These are phyloP conservation scores for Penicillium nucicola DNA, from an alignment of 495 filamentous ascomycete genomes.

Conservation along the genomic window DNA sequence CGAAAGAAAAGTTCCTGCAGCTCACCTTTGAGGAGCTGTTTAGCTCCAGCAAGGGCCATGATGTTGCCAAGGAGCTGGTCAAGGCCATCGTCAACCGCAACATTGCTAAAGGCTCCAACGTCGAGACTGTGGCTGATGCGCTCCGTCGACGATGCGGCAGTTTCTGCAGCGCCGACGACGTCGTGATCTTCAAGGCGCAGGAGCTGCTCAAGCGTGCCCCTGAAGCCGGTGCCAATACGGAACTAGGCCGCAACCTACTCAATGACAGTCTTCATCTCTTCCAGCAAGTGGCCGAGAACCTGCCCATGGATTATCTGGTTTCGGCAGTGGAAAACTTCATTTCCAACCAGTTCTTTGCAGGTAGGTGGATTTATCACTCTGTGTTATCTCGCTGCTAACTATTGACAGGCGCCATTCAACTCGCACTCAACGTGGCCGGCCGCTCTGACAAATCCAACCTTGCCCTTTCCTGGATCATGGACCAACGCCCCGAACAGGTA, in stretches of 20 bases:
- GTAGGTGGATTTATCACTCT: constrained; percentile 17
- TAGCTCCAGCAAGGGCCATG: constrained; percentile 70
- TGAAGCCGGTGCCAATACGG: constrained; percentile 70
- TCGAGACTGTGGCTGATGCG: constrained; percentile 94
- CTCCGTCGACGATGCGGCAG: constrained; percentile 85
- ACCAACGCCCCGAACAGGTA: constrained; percentile 55
- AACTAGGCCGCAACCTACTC: constrained; percentile 73
- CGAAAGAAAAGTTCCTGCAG: constrained; percentile 63
- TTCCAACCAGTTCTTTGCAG: constrained; percentile 78
- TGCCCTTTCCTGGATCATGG: constrained; percentile 72
- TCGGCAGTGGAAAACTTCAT: constrained; percentile 76
- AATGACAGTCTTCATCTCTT: constrained; percentile 88
- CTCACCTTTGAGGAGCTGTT: constrained; percentile 88
- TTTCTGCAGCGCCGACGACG: constrained; percentile 96
- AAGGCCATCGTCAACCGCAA: constrained; percentile 98
- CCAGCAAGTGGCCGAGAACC: constrained; percentile 74
- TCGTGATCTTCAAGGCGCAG: constrained; percentile 96
- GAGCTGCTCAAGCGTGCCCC: constrained; percentile 85
- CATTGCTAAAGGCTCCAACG: constrained; percentile 91
- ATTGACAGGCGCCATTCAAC: constrained; percentile 77
- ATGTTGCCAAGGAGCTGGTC: constrained; percentile 92
- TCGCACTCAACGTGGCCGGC: constrained; percentile 75
- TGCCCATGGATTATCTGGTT: constrained; percentile 77
- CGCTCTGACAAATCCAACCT: constrained; percentile 81
- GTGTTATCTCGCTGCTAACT: constrained; percentile 10